Base-by-base conservation (phyloP, 352 stramenopile genomes). In the Phytophthora foliorum region DNA sequence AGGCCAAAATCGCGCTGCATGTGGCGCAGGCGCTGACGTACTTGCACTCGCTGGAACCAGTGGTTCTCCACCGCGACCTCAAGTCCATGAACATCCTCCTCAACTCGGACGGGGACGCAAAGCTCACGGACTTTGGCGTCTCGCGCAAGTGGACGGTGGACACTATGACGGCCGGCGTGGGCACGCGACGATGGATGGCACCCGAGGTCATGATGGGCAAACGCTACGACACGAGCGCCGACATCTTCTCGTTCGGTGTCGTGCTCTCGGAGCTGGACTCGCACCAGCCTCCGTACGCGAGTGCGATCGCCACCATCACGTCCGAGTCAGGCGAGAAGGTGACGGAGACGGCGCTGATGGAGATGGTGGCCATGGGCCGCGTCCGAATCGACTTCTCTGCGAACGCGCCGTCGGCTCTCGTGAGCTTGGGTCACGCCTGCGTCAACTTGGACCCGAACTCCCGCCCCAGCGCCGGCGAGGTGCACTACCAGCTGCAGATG, bases 61-160 rank as follows among this genome's bases (percentile, higher is more conserved):
- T 69, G 9, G 51, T 87, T 0, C 32, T 91, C 24, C 80, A 88
- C 24, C 78, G 80, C 44, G 78, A 91, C 39, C 64, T 91, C 46
- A 91, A 89, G 57, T 89, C 82, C 1, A 81, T 78, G 61, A 91
- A 89, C 56, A 75, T 91, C 25, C 57, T 91, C 9, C 51, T 91
- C 16, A 59, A 69, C 6, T 38, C 45, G 0, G 34, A 72, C 2
- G 65, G 64, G 34, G 46, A 78, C 14, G 75, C 82, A 22, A 91
- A 91, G 34, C 39, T 91, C 64, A 81, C 78, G 9, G 80, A 88
- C 61, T 91, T 91, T 67, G 82, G 82, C 24, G 70, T 85, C 3
- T 80, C 77, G 5, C 65, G 80, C 7, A 72, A 75, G 38, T 71
- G 64, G 41, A 74, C 70, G 27, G 60, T 56, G 41, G 74, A 85